A percentile compares a stretch with the other conserved stretches of the same genome.
phyloP scores from a whole-genome alignment of 176 grass and related monocot genomes.

The Tillandsia leiboldiana region DNA sequence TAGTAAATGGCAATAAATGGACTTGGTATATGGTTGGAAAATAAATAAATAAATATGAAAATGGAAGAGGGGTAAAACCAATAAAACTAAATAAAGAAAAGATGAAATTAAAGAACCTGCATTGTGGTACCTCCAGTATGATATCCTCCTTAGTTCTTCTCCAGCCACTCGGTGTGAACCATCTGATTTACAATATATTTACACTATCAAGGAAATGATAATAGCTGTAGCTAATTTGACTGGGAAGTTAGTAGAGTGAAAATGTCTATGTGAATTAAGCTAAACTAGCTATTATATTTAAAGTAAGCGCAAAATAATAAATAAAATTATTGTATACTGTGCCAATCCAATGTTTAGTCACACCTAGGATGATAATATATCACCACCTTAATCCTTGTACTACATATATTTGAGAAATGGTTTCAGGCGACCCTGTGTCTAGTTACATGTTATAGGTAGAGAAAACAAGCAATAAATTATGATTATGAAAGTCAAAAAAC shows the following conservation, averaged over 20 bases:
- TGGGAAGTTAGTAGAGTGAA: not conserved
- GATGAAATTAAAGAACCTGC: constrained; percentile 19
- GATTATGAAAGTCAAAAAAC: not conserved
- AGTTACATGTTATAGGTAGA: not conserved
- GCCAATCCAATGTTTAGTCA: too few species aligned
- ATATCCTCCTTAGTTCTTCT: constrained; percentile 92
- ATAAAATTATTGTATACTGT: not conserved
- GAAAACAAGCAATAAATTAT: not conserved
- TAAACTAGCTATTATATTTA: not conserved
- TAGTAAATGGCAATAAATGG: too few species aligned
- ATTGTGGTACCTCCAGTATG: constrained; percentile 60
- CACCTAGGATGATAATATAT: too few species aligned
- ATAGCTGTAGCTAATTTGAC: not conserved
- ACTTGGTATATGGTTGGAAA: not conserved
- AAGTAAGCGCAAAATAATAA: constrained; percentile 14
- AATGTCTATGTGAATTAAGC: not conserved
- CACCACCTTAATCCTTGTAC: too few species aligned
- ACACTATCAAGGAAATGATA: constrained; percentile 11
- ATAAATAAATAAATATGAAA: not conserved
- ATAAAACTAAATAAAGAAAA: constrained; percentile 13
- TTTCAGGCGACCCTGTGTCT: too few species aligned
- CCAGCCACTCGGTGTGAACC: constrained; percentile 88
- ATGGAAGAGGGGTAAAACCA: not conserved
- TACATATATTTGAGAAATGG: too few species aligned
- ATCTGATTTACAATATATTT: constrained; percentile 61